A percentile compares a stretch with the other conserved stretches of the same genome.
Evolutionary conservation across 306 rosid species (phyloP).

Genomic region (Astragalus membranaceus): DNA sequence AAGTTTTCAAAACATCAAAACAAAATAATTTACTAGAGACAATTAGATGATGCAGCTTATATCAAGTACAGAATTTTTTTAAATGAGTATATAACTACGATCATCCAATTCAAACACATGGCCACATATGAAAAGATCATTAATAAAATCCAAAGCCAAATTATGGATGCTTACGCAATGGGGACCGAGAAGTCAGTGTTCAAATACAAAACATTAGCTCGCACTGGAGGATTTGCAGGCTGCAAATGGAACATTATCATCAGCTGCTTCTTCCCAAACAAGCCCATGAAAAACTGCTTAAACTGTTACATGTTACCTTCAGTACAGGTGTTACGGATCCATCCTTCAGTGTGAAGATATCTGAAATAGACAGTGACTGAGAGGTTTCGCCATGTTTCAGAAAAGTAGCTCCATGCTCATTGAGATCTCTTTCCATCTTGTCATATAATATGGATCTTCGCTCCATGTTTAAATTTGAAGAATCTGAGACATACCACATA

Average conservation of each 20-base stretch:
- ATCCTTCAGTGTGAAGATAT: constrained; percentile 62
- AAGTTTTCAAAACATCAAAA: not conserved
- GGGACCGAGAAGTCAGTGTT: constrained; percentile 61
- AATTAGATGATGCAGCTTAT: not conserved
- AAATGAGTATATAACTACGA: constrained; percentile 1
- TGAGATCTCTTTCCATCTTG: constrained; percentile 71
- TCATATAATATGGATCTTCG: constrained; percentile 68
- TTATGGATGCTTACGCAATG: constrained; percentile 51
- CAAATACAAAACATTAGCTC: constrained; percentile 83
- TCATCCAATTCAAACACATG: constrained; percentile 15
- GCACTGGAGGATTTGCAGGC: constrained; percentile 91
- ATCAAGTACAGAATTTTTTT: not conserved
- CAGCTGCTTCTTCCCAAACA: constrained; percentile 20
- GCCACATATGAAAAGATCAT: not conserved
- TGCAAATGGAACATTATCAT: constrained; percentile 34
- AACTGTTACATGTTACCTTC: constrained; percentile 41
- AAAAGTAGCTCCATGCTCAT: constrained; percentile 73
- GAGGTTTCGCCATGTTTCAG: constrained; percentile 80
- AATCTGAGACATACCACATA: constrained; percentile 34
- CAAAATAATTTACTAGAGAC: not conserved
- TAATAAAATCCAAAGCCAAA: not conserved
- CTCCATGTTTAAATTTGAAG: constrained; percentile 29
- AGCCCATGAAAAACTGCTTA: not conserved
- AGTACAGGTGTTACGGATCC: constrained; percentile 71
- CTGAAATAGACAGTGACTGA: constrained; percentile 87